Evolutionary conservation across 148 eudicot species (phyloP).

Genomic region (Dianthus caryophyllus): DNA sequence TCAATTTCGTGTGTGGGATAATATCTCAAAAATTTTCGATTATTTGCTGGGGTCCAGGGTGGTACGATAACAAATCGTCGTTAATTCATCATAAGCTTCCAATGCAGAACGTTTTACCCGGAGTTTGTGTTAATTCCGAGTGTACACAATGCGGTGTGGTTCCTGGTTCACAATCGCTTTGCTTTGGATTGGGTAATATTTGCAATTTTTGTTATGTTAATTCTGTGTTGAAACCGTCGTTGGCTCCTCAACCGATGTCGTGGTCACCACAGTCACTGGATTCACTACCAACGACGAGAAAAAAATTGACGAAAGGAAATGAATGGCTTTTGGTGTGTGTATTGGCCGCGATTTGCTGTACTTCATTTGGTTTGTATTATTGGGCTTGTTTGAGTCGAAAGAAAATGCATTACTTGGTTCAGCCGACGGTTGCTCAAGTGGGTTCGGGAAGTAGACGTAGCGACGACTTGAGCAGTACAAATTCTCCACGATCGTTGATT

Average conservation of each 20-base stretch:
- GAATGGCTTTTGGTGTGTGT: slow-evolving; percentile 61
- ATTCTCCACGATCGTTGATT: slow-evolving; percentile 61
- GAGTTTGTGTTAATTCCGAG: slow-evolving; percentile 52
- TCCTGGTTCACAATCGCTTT: slow-evolving; percentile 53
- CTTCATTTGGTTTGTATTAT: slow-evolving; percentile 55
- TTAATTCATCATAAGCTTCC: slow-evolving; percentile 25
- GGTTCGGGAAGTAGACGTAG: slow-evolving; percentile 34
- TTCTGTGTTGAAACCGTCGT: slow-evolving; percentile 10
- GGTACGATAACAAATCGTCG: slow-evolving; percentile 27
- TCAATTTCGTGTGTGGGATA: slow-evolving; percentile 62
- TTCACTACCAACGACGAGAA: slow-evolving; percentile 26
- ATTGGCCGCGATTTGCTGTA: slow-evolving; percentile 55
- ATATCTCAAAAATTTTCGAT: slow-evolving; percentile 44
- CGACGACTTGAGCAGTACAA: slow-evolving; percentile 40
- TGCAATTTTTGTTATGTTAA: slow-evolving; percentile 41
- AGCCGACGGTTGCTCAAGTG: slow-evolving; percentile 59
- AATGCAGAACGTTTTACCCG: slow-evolving; percentile 47
- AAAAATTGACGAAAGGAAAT: slow-evolving; percentile 36
- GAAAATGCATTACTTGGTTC: slow-evolving; percentile 81
- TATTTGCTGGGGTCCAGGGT: slow-evolving; percentile 81
- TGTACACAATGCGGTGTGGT: slow-evolving; percentile 56
- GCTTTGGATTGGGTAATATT: slow-evolving; percentile 55
- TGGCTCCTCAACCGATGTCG: too few relatives aligned
- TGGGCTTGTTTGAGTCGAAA: slow-evolving; percentile 81
- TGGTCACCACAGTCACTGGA: slow-evolving; percentile 18